Evolutionary conservation across 2,329 filamentous ascomycete genomes (phyloP).

Genomic region (Cercospora beticola): DNA sequence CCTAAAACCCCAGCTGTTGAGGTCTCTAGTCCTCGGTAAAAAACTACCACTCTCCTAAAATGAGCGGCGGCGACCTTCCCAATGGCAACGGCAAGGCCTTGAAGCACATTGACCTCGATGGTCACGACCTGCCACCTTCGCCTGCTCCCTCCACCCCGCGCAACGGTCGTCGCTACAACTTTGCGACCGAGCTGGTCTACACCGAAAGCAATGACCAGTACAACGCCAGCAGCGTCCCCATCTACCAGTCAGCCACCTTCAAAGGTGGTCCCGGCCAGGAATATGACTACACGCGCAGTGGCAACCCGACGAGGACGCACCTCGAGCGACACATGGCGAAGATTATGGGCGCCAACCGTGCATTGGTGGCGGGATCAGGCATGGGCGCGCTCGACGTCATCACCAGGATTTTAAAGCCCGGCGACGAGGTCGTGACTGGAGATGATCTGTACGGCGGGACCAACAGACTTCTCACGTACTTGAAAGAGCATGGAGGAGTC

Average conservation of each 20-base stretch:
- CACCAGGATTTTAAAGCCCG: conserved; percentile 81
- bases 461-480: conserved; percentile 87
- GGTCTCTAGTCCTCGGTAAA: conserved; percentile 38
- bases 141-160: conserved; percentile 89
- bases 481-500: conserved; percentile 86
- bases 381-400: conserved; percentile 99
- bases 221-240: conserved; percentile 91
- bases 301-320: conserved; percentile 93
- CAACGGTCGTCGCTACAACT: conserved; percentile 82
- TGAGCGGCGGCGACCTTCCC: conserved; percentile 31
- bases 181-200: conserved; percentile 94
- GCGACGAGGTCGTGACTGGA: conserved; percentile 95
- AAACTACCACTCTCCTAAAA: conserved; percentile 33
- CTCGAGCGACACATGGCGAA: conserved; percentile 96
- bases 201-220: conserved; percentile 97
- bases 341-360: conserved; percentile 94
- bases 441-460: conserved; percentile 96
- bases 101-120: conserved; percentile 69
- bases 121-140: conserved; percentile 83
- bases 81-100: conserved; percentile 44
- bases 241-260: conserved; percentile 97
- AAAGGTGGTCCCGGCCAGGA: conserved; percentile 82
- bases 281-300: conserved; percentile 97
- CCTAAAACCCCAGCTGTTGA: conserved; percentile 28
- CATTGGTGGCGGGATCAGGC: conserved; percentile 89